phyloP scores from a whole-genome alignment of 1,284 basidiomycete genomes.

The Leccinum fallax region DNA sequence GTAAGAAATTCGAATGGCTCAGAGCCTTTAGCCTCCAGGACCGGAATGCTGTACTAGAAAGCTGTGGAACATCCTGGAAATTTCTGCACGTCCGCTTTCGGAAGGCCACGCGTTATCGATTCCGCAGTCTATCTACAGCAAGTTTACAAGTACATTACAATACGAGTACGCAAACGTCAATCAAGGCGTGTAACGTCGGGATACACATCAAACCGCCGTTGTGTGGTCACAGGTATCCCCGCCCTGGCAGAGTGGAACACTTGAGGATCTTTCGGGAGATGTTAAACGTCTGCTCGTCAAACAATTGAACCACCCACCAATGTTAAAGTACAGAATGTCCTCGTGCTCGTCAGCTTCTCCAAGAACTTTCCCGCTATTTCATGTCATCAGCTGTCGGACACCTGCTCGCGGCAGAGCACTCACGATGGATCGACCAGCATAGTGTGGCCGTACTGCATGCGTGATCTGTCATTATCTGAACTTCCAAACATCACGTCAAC shows the following conservation, averaged over 20 bases:
- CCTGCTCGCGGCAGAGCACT: slow-evolving; percentile 29
- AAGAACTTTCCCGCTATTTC: slow-evolving; percentile 75
- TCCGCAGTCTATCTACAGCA: slow-evolving; percentile 3
- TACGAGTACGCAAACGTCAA: neutral
- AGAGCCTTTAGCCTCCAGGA: slow-evolving; percentile 23
- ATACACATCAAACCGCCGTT: slow-evolving; percentile 93
- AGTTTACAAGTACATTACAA: no score
- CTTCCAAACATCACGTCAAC: slow-evolving; percentile 31
- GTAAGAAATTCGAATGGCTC: slow-evolving; percentile 7
- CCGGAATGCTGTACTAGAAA: slow-evolving; percentile 33
- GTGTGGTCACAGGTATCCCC: slow-evolving; percentile 86
- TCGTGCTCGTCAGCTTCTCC: slow-evolving; percentile 81
- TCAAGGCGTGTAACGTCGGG: slow-evolving; percentile 53
- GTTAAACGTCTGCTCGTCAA: neutral
- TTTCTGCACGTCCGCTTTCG: slow-evolving; percentile 33
- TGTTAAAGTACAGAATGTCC: slow-evolving; percentile 77
- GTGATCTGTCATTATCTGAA: slow-evolving; percentile 1
- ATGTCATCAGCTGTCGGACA: slow-evolving; percentile 10
- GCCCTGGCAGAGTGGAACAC: slow-evolving; percentile 68
- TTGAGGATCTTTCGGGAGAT: slow-evolving; percentile 62
- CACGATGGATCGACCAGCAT: slow-evolving; percentile 89
- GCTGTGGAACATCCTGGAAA: slow-evolving; percentile 43
- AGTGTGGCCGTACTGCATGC: slow-evolving; percentile 84
- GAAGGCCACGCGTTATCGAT: slow-evolving; percentile 16
- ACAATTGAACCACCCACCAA: slow-evolving; percentile 59